These are phyloP conservation scores for Fusarium phyllophilum DNA, from an alignment of 2,329 filamentous ascomycete species.

Conservation along the genomic window DNA sequence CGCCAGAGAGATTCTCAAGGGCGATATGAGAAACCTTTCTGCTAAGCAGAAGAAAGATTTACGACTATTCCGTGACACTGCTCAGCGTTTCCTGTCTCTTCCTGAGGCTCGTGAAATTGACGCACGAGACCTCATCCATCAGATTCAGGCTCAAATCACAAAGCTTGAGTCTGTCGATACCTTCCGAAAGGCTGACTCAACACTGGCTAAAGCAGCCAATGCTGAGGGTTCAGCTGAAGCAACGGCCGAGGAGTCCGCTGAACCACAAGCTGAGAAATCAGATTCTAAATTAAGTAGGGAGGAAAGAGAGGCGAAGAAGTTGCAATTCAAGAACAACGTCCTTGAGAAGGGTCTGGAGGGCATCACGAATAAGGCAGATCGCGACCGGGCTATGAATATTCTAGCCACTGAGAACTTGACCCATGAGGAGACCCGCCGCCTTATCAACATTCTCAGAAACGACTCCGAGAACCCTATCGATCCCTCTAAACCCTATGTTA, in stretches of 20 bases:
- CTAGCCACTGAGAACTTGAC: slow-evolving; percentile 50
- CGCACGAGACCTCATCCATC: slow-evolving; percentile 45
- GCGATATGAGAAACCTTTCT: slow-evolving; percentile 63
- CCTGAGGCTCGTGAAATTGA: slow-evolving; percentile 47
- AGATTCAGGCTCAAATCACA: slow-evolving; percentile 49
- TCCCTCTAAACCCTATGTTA: slow-evolving; percentile 82
- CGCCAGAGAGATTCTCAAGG: slow-evolving; percentile 50
- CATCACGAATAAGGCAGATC: slow-evolving; percentile 47
- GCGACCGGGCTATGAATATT: slow-evolving; percentile 46
- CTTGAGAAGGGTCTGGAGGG: slow-evolving; percentile 50
- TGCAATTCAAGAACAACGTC: slow-evolving; percentile 46
- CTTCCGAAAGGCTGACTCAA: slow-evolving; percentile 45
- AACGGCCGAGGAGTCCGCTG: slow-evolving; percentile 18
- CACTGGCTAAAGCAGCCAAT: slow-evolving; percentile 1
- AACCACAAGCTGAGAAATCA: slow-evolving; percentile 4
- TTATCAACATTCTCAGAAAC: slow-evolving; percentile 67
- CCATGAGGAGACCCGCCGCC: slow-evolving; percentile 62
- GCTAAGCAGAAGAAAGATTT: slow-evolving; percentile 81
- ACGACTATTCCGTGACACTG: slow-evolving; percentile 74
- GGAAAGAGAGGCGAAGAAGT: slow-evolving; percentile 32
- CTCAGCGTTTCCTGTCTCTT: slow-evolving; percentile 67
- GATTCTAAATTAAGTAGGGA: slow-evolving; percentile 29
- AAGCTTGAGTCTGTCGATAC: slow-evolving; percentile 47
- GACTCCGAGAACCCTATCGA: slow-evolving; percentile 82
- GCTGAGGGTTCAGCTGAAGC: background rate